Evolutionary conservation across 2,329 filamentous ascomycete species (phyloP), one percentile per base, ranked within the genome.

Genomic region (Ceratocystis ficicola): DNA sequence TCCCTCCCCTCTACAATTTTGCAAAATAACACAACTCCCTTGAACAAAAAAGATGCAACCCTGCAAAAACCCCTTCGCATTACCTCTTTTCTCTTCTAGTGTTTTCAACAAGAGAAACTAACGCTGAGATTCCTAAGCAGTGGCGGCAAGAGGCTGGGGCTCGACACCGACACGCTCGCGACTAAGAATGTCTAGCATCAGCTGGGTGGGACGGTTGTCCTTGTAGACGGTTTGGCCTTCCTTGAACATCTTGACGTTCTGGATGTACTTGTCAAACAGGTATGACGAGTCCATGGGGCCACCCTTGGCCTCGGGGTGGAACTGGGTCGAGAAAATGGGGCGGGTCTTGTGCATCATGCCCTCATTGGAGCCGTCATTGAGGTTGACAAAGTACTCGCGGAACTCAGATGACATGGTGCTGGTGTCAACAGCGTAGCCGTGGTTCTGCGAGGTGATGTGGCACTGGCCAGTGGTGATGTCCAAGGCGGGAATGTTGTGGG

Each of bases 371-470:
- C 91, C 90, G 74, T 99, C 94, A 77, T 97, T 99, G 70, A 97
- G 81, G 81, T 99, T 97, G 77, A 95, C 87, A 75, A 97, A 99
- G 82, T 95, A 97, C 76, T 96, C 93, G 82, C 92, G 94, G 86
- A 91, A 99, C 46, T 96, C 91, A 65, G 78, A 80, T 65, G 89
- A 85, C 50, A 99, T 81, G 10, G 90, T 96, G 68, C 83, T 81
- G 5, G 89, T 84, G 73, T 97, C 93, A 68, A 99, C 89, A 55
- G 93, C 94, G 73, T 97, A 99, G 69, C 94, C 94, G 78, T 97
- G 94, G 80, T 97, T 97, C 81, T 99, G 94, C 76, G 87, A 92
- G 67, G 93, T 97, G 76, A 97, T 97, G 81, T 97, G 93, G 85
- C 94, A 97, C 76, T 93, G 90, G 67, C 94, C 93, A 46, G 93